A percentile compares a stretch with the other conserved stretches of the same genome.
Evolutionary conservation across 2,329 filamentous ascomycete genomes (phyloP).

Genomic region (Tolypocladium amazonense): DNA sequence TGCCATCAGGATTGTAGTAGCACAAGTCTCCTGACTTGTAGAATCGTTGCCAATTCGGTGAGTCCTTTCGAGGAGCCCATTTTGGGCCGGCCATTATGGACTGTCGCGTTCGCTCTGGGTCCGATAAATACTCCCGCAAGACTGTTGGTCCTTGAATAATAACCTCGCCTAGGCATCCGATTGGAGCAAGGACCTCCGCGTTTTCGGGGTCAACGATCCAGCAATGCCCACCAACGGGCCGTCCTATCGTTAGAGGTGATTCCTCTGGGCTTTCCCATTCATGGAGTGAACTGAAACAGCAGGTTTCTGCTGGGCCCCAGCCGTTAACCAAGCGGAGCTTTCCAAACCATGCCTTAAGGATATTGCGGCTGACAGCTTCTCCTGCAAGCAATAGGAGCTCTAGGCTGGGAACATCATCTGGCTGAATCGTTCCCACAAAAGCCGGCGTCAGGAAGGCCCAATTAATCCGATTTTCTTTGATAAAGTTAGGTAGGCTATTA

Average conservation of each 20-base stretch:
- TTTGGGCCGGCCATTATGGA: neutral
- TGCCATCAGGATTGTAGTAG: neutral
- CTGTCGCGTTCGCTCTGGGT: neutral
- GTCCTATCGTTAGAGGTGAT: conserved; percentile 1
- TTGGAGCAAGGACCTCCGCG: conserved; percentile 1
- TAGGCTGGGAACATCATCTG: conserved; percentile 1
- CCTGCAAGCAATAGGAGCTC: conserved; percentile 3
- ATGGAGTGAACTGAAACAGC: neutral
- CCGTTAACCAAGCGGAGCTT: conserved; percentile 4
- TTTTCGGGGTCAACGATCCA: conserved; percentile 2
- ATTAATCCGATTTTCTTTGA: neutral
- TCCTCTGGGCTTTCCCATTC: neutral
- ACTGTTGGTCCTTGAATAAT: neutral
- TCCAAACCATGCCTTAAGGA: conserved; percentile 5
- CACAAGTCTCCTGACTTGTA: neutral
- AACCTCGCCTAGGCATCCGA: conserved; percentile 4
- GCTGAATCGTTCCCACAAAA: conserved; percentile 1
- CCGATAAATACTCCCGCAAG: neutral
- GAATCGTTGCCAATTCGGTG: neutral
- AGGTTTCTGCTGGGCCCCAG: conserved; percentile 6
- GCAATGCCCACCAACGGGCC: neutral
- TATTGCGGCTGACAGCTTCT: conserved; percentile 1
- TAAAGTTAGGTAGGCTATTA: neutral
- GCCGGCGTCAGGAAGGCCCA: conserved; percentile 3
- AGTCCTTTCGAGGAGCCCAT: neutral